These are phyloP conservation scores for Backusella tarrabulga DNA, from an alignment of 192 early-diverging fungal genomes.

Conservation along the genomic window DNA sequence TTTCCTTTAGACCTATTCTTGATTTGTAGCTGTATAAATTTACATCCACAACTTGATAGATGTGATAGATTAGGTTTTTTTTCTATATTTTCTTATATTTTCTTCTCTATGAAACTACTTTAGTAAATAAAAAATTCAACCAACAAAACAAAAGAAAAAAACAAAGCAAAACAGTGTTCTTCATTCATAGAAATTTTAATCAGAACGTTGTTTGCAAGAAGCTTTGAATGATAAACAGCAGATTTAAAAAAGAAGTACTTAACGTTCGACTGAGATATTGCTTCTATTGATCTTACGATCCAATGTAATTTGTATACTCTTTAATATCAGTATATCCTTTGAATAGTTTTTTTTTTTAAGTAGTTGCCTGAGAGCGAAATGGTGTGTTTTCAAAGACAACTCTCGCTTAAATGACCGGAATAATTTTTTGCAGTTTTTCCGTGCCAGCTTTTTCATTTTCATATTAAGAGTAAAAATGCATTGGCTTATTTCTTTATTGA, in stretches of 20 bases:
- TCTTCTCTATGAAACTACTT: not conserved
- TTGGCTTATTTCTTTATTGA: not conserved
- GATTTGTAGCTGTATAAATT: not conserved
- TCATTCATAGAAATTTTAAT: not conserved
- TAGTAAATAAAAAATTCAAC: not conserved
- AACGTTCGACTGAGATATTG: too few species aligned
- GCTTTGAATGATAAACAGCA: not conserved
- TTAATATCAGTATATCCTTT: too few species aligned
- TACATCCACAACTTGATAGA: not conserved
- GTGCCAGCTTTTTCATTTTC: not conserved
- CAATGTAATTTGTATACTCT: too few species aligned
- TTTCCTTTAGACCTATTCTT: too few species aligned
- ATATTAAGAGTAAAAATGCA: not conserved
- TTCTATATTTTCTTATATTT: not conserved
- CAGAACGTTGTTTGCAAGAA: not conserved
- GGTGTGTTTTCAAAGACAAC: too few species aligned
- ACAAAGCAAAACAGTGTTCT: not conserved
- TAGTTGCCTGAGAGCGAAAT: too few species aligned
- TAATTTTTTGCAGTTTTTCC: not conserved
- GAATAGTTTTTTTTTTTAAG: too few species aligned
- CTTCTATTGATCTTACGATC: too few species aligned
- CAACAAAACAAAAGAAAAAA: not conserved
- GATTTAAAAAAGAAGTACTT: too few species aligned
- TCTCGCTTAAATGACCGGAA: not conserved
- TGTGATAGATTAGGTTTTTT: not conserved